Percentiles rank a stretch among this genome's conserved stretches.
Evolutionary conservation across 176 grass and related monocot species (phyloP).

Genomic region (Aegilops sharonensis): DNA sequence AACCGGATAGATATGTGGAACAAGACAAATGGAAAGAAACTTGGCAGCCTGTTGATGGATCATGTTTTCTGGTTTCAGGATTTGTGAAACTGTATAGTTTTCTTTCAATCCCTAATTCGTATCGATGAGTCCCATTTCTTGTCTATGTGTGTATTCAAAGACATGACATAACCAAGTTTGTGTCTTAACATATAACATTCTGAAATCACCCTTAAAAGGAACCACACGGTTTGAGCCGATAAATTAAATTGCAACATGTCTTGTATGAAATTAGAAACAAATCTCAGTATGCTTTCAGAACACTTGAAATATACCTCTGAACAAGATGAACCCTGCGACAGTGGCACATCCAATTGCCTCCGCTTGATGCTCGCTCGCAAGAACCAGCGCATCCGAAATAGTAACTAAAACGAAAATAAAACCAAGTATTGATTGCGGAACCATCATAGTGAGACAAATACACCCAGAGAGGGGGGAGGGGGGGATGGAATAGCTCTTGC

Average conservation of each 20-base stretch:
- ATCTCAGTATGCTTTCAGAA: slow-evolving; percentile 5
- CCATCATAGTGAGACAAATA: background rate
- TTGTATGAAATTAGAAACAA: background rate
- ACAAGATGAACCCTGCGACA: slow-evolving; percentile 57
- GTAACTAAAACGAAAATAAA: slow-evolving; percentile 37
- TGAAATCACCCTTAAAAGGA: background rate
- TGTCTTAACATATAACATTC: background rate
- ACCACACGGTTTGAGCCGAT: background rate
- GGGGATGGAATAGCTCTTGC: slow-evolving; percentile 18
- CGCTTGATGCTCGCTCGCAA: slow-evolving; percentile 67
- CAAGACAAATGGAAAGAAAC: background rate
- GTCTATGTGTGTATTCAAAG: background rate
- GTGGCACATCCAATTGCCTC: slow-evolving; percentile 72
- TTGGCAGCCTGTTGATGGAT: background rate
- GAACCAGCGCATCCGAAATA: slow-evolving; percentile 52
- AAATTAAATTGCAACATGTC: background rate
- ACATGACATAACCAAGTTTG: background rate
- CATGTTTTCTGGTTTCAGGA: slow-evolving; percentile 19
- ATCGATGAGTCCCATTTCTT: background rate
- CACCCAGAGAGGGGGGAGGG: background rate
- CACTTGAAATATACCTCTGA: slow-evolving; percentile 59
- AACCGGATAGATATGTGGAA: background rate
- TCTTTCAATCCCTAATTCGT: background rate
- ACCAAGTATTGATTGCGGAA: background rate
- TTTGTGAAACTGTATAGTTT: slow-evolving; percentile 11